Evolutionary conservation across 306 rosid species (phyloP), one percentile per base, ranked within the genome.

Genomic region (Begonia masoniana): DNA sequence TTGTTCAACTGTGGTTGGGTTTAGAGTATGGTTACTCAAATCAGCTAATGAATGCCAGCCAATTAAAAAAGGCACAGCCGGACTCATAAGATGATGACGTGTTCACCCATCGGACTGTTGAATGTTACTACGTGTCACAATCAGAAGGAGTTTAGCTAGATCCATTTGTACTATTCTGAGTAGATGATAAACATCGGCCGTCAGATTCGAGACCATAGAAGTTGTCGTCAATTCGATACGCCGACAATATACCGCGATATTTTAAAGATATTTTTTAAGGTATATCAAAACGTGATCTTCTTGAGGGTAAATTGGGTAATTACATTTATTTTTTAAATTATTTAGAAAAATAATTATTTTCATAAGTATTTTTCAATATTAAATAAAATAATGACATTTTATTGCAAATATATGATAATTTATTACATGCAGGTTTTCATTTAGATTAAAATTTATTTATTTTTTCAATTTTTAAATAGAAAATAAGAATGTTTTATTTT

Each of bases 231-330:
- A 49, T 24, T 57, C 54, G 50, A 56, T 17, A 36, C 78, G 66
- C 88, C 82, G 76, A 85, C 91, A 82, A 68, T 74, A 13, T 79
- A 62, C 79, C 85, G 84, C 76, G 82, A 51, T 23, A 79, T 64
- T 71, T 26, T 17, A n/a, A 24, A 24, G 4, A 24, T 2, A 24
- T 2, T 4, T 2, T 26, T 4, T 4, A 26, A 26, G 36, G 36
- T 4, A 31, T 31, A 6, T 31, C 9, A 31, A 31, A 31, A 31
- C 39, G 39, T 4, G 8, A 31, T 31, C 39, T 31, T 31, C 39
- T 31, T 7, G 8, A 31, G 39, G 39, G 1, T n/a, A n/a, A n/a
- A n/a, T n/a, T n/a, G n/a, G n/a, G n/a, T 31, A 31, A 31, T 7
- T 31, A 31, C 0, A 31, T 1, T 7, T 31, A 31, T 31, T 26